phyloP scores from a whole-genome alignment of 768 basidiomycete species.

The Xerocomus brunneocitrinus region DNA sequence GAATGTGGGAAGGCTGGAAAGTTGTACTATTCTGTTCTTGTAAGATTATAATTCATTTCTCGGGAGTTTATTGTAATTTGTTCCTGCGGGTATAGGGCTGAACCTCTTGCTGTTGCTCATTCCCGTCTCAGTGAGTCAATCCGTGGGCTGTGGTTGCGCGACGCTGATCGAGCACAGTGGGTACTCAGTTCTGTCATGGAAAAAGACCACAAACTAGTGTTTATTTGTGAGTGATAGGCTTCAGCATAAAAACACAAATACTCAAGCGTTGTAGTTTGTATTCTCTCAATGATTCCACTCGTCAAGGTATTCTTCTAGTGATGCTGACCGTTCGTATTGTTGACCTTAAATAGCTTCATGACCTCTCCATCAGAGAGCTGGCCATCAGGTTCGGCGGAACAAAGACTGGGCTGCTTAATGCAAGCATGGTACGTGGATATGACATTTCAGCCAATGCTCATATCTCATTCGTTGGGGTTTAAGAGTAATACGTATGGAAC shows the following conservation, averaged over 20 bases:
- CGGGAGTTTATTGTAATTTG: not conserved
- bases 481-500: slow-evolving; percentile 64
- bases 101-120: slow-evolving; percentile 63
- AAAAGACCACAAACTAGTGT: slow-evolving; percentile 50
- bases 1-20: slow-evolving; percentile 48
- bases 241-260: not conserved
- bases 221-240: slow-evolving; percentile 46
- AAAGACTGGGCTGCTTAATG: slow-evolving; percentile 75
- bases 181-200: slow-evolving; percentile 45
- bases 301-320: slow-evolving; percentile 49
- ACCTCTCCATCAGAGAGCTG: slow-evolving; percentile 69
- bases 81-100: slow-evolving; percentile 46
- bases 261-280: slow-evolving; percentile 42
- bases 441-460: slow-evolving; percentile 1
- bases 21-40: slow-evolving; percentile 54
- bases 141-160: not conserved
- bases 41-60: slow-evolving; percentile 26
- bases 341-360: slow-evolving; percentile 54
- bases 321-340: not conserved
- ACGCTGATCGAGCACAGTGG: slow-evolving; percentile 41
- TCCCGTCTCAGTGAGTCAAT: slow-evolving; percentile 56
- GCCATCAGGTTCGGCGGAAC: slow-evolving; percentile 72
- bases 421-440: slow-evolving; percentile 56
- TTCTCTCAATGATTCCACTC: slow-evolving; percentile 71
- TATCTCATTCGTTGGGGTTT: not conserved